phyloP scores from a whole-genome alignment of 2,329 filamentous ascomycete genomes.

The Sporothrix globosa region DNA sequence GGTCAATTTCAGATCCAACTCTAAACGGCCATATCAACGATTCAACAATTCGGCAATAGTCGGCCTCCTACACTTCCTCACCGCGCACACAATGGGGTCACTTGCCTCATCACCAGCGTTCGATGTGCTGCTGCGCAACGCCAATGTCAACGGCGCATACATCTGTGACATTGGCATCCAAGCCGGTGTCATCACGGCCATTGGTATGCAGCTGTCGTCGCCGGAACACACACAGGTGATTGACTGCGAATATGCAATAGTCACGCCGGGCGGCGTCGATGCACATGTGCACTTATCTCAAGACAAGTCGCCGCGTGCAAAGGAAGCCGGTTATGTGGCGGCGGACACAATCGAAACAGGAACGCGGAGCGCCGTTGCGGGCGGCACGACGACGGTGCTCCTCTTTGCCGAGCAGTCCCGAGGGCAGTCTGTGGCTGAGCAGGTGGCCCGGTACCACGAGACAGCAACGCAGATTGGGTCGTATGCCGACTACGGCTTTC shows the following conservation, averaged over 20 bases:
- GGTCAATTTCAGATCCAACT: too few species aligned
- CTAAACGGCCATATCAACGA: too few species aligned
- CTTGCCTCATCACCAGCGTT: background rate
- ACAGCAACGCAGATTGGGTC: slow-evolving; percentile 61
- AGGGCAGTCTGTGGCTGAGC: slow-evolving; percentile 59
- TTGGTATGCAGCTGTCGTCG: slow-evolving; percentile 8
- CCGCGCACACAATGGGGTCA: background rate
- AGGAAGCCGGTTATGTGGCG: slow-evolving; percentile 40
- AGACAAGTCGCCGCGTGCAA: slow-evolving; percentile 38
- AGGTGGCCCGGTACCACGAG: slow-evolving; percentile 70
- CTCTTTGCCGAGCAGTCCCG: slow-evolving; percentile 59
- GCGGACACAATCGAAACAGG: slow-evolving; percentile 44
- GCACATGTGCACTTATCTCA: slow-evolving; percentile 46
- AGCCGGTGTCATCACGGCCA: slow-evolving; percentile 23
- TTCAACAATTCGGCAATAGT: too few species aligned
- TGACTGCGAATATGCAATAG: slow-evolving; percentile 30
- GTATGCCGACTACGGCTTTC: slow-evolving; percentile 62
- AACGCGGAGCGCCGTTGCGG: slow-evolving; percentile 57
- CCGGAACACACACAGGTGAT: slow-evolving; percentile 19
- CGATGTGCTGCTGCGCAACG: slow-evolving; percentile 29
- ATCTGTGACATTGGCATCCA: slow-evolving; percentile 32
- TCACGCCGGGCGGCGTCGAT: slow-evolving; percentile 42
- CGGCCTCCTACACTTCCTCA: background rate
- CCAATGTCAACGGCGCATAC: slow-evolving; percentile 29
- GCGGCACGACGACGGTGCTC: slow-evolving; percentile 61